phyloP scores from a whole-genome alignment of 495 filamentous ascomycete species.

The Tuber microsphaerosporum region DNA sequence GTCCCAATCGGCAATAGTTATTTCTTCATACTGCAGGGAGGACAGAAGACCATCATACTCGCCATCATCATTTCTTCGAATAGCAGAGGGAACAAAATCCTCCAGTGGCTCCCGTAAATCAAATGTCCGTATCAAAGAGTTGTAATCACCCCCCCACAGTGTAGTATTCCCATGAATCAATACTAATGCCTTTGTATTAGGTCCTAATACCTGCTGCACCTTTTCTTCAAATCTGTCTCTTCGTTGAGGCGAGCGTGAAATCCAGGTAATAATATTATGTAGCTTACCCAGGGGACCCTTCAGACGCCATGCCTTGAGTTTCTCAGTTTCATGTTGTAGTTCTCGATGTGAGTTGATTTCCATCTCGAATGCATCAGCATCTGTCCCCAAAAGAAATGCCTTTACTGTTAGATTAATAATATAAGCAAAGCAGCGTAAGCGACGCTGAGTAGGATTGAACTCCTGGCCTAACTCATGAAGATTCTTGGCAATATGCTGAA shows the following conservation, averaged over 20 bases:
- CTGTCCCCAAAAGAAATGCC: conserved; percentile 22
- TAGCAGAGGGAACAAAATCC: conserved; percentile 14
- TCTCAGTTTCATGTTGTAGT: not conserved
- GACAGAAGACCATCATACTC: not conserved
- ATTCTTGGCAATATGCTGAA: conserved; percentile 5
- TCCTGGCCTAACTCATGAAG: not conserved
- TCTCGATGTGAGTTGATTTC: not conserved
- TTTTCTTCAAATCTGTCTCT: conserved; percentile 15
- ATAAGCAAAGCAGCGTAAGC: conserved; percentile 26
- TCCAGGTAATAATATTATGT: conserved; percentile 19
- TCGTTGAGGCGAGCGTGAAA: conserved; percentile 5
- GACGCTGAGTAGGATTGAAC: conserved; percentile 14
- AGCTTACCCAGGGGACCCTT: conserved; percentile 20
- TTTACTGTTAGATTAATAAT: conserved; percentile 27
- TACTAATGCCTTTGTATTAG: conserved; percentile 2
- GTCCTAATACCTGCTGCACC: not conserved
- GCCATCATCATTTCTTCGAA: conserved; percentile 5
- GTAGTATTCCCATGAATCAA: conserved; percentile 20
- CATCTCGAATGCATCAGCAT: not conserved
- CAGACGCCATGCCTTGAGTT: conserved; percentile 15
- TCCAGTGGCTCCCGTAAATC: conserved; percentile 14
- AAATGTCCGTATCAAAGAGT: conserved; percentile 12
- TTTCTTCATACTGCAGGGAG: too few relatives aligned
- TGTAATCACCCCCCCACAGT: conserved; percentile 17
- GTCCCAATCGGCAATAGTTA: too few relatives aligned